phyloP scores from a whole-genome alignment of 345 rosid genomes.

The Gossypium ekmanianum region DNA sequence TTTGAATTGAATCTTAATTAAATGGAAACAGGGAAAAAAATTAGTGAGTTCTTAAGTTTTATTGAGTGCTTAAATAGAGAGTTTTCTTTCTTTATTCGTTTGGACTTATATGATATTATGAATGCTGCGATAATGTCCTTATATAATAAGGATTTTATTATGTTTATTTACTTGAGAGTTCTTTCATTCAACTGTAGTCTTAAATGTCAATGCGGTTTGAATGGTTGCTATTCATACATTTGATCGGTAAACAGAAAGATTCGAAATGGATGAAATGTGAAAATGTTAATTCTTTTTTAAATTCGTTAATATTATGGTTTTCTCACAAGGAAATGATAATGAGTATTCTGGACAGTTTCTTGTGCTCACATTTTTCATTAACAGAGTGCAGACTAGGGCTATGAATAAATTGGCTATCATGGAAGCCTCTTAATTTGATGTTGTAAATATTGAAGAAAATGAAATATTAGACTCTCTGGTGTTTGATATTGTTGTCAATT shows the following conservation, averaged over 20 bases:
- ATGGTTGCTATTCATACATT: too few species aligned
- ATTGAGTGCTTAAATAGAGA: not conserved
- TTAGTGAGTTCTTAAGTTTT: not conserved
- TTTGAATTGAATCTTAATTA: conserved; percentile 10
- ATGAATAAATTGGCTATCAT: not conserved
- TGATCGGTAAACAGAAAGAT: too few species aligned
- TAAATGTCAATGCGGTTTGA: not conserved
- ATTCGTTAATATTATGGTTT: not conserved
- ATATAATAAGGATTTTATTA: not conserved
- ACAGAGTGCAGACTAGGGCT: not conserved
- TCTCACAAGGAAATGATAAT: not conserved
- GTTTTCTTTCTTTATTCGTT: not conserved
- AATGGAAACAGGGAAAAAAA: not conserved
- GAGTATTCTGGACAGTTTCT: not conserved
- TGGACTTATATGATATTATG: not conserved
- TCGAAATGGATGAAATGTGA: too few species aligned
- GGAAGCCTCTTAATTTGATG: conserved; percentile 6
- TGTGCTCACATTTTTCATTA: not conserved
- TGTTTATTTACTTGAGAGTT: not conserved
- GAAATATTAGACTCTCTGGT: not conserved
- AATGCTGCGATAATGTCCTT: not conserved
- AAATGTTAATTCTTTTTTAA: not conserved
- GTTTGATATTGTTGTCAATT: not conserved
- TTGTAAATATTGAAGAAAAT: not conserved
- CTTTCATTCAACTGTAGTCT: not conserved